Evolutionary conservation across 345 rosid species (phyloP).

Genomic region (Gynandropsis gynandra): DNA sequence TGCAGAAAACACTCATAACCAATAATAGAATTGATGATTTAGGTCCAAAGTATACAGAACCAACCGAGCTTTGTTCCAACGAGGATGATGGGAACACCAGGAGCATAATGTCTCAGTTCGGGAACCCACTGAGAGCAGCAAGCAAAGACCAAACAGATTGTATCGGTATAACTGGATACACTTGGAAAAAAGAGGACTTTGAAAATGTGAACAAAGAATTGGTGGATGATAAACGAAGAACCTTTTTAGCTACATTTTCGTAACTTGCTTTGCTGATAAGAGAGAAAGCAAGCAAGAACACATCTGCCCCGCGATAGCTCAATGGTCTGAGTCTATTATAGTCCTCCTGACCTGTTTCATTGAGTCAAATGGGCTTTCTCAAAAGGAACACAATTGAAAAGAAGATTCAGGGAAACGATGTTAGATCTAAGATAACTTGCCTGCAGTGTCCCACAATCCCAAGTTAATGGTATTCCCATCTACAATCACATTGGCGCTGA

Average conservation of each 20-base stretch:
- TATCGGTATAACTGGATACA: slow-evolving; percentile 16
- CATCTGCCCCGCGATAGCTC: slow-evolving; percentile 93
- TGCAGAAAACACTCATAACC: neutral
- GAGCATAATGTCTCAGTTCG: slow-evolving; percentile 84
- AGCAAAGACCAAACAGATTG: slow-evolving; percentile 8
- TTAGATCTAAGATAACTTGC: slow-evolving; percentile 23
- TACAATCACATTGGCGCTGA: slow-evolving; percentile 78
- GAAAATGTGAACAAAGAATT: neutral
- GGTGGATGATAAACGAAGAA: slow-evolving; percentile 13
- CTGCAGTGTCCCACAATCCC: slow-evolving; percentile 86
- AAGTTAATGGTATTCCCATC: slow-evolving; percentile 76
- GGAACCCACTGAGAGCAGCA: slow-evolving; percentile 76
- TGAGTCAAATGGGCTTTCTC: slow-evolving; percentile 15
- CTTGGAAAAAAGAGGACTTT: neutral
- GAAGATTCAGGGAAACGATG: neutral
- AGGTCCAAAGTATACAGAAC: slow-evolving; percentile 14
- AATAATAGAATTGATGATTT: neutral
- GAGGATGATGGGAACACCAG: slow-evolving; percentile 76
- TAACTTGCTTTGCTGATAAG: slow-evolving; percentile 94
- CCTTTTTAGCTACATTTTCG: slow-evolving; percentile 82
- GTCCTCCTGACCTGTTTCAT: slow-evolving; percentile 79
- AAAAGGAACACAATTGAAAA: slow-evolving; percentile 1
- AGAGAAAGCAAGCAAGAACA: slow-evolving; percentile 82
- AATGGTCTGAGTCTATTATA: slow-evolving; percentile 83
- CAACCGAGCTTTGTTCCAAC: slow-evolving; percentile 85